Evolutionary conservation across 2,329 filamentous ascomycete species (phyloP).

Genomic region (Penicillium sp.): DNA sequence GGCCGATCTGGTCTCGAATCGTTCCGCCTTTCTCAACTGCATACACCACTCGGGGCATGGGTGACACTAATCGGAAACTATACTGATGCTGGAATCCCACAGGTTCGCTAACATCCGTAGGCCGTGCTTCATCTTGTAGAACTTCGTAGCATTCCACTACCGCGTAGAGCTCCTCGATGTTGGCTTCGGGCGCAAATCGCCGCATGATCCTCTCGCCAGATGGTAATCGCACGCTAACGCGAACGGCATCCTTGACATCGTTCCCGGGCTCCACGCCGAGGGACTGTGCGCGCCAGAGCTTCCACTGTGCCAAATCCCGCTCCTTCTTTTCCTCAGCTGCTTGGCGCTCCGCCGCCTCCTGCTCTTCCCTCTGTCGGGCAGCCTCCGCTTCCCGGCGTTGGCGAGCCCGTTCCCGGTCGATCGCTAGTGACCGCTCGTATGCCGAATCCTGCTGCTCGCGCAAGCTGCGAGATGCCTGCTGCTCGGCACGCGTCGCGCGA

Average conservation of each 20-base stretch:
- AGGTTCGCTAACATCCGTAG: conserved; percentile 49
- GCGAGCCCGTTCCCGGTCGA: conserved; percentile 77
- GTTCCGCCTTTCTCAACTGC: conserved; percentile 61
- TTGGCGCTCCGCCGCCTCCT: conserved; percentile 60
- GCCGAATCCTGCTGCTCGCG: conserved; percentile 87
- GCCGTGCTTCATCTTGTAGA: conserved; percentile 41
- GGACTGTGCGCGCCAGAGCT: conserved; percentile 66
- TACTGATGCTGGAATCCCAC: conserved; percentile 73
- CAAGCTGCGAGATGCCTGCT: conserved; percentile 73
- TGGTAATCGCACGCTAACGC: conserved; percentile 59
- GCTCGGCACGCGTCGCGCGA: conserved; percentile 70
- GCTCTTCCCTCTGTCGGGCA: conserved; percentile 56
- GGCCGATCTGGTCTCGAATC: conserved; percentile 68
- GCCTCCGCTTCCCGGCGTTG: conserved; percentile 70
- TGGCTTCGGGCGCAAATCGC: conserved; percentile 63
- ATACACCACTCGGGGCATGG: conserved; percentile 78
- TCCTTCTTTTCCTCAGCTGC: conserved; percentile 55
- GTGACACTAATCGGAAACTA: conserved; percentile 75
- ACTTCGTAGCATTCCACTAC: conserved; percentile 88
- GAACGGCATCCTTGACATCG: conserved; percentile 63
- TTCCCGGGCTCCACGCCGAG: conserved; percentile 64
- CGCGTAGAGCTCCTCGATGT: conserved; percentile 85
- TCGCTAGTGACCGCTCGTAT: conserved; percentile 85
- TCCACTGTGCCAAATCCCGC: conserved; percentile 64
- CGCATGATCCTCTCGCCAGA: conserved; percentile 71